Evolutionary conservation across 495 filamentous ascomycete species (phyloP).

Genomic region (Pseudotulostoma volvatum): DNA sequence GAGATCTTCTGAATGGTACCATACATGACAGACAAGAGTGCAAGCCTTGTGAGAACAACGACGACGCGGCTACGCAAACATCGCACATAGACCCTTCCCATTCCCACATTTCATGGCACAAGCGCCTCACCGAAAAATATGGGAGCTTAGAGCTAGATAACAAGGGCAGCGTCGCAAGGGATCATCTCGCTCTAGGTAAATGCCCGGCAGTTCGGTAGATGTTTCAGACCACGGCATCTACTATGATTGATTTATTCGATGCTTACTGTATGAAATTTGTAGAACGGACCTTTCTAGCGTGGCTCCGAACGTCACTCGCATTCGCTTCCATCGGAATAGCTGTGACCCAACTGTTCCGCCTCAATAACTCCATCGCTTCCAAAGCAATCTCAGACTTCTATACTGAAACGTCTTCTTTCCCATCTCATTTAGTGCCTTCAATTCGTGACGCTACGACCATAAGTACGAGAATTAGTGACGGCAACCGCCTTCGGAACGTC

Average conservation of each 20-base stretch:
- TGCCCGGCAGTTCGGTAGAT: no score
- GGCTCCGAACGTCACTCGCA: conserved; percentile 87
- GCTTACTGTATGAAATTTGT: no score
- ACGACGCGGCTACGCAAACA: no score
- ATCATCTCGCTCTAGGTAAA: conserved; percentile 87
- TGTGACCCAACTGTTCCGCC: conserved; percentile 87
- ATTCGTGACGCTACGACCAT: background rate
- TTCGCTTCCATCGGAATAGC: conserved; percentile 96
- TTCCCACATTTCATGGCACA: conserved; percentile 31
- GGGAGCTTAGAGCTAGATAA: conserved; percentile 86
- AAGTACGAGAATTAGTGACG: conserved; percentile 2
- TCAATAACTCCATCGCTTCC: conserved; percentile 50
- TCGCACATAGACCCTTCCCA: no score
- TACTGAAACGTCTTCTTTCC: conserved; percentile 6
- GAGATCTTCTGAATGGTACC: conserved; percentile 5
- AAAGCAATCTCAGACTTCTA: background rate
- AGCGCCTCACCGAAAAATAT: conserved; percentile 44
- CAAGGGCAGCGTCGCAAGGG: conserved; percentile 86
- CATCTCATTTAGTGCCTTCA: background rate
- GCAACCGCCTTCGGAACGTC: conserved; percentile 46
- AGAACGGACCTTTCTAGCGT: conserved; percentile 96
- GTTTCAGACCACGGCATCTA: no score
- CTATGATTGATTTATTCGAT: no score
- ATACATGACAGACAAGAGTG: conserved; percentile 1
- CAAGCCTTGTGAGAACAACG: conserved; percentile 3